These are phyloP conservation scores for Termitomyces sp. DNA, from an alignment of 768 basidiomycete genomes.

Conservation along the genomic window DNA sequence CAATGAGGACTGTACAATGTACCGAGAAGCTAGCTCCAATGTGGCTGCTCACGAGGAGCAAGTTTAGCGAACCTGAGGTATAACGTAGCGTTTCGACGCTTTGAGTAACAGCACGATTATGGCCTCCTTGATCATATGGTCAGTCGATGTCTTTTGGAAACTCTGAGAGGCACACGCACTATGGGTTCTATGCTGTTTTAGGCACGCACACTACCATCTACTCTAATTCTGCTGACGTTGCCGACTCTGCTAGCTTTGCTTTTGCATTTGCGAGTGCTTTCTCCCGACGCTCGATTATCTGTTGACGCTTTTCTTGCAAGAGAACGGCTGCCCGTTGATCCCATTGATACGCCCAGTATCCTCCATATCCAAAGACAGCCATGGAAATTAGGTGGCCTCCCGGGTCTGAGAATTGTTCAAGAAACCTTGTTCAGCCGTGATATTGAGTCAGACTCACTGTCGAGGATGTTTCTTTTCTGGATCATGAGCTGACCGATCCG, in stretches of 20 bases:
- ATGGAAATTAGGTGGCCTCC: slow-evolving; percentile 67
- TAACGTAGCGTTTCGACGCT: slow-evolving; percentile 1
- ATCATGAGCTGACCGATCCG: slow-evolving; percentile 85
- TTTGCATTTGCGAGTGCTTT: slow-evolving; percentile 24
- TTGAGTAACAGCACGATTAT: slow-evolving; percentile 1
- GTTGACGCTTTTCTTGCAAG: slow-evolving; percentile 56
- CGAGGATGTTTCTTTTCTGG: slow-evolving; percentile 71
- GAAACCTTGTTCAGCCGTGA: neutral
- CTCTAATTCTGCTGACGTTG: slow-evolving; percentile 10
- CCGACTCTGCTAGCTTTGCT: slow-evolving; percentile 5
- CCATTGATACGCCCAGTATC: slow-evolving; percentile 72
- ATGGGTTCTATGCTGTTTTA: slow-evolving; percentile 12
- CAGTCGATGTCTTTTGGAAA: neutral
- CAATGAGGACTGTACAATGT: neutral
- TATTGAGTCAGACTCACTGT: slow-evolving; percentile 54
- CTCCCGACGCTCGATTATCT: slow-evolving; percentile 51
- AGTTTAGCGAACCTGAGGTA: neutral
- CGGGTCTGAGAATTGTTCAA: slow-evolving; percentile 46
- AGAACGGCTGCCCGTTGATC: slow-evolving; percentile 58
- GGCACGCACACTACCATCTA: neutral
- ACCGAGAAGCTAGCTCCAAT: neutral
- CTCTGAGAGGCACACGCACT: slow-evolving; percentile 1
- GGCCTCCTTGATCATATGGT: slow-evolving; percentile 5
- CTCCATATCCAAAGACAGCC: slow-evolving; percentile 63
- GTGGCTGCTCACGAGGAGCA: neutral